Percentiles rank a stretch among this genome's conserved stretches.
These are phyloP conservation scores for Colletotrichum sp. DNA, from an alignment of 2,329 filamentous ascomycete genomes.

Conservation along the genomic window DNA sequence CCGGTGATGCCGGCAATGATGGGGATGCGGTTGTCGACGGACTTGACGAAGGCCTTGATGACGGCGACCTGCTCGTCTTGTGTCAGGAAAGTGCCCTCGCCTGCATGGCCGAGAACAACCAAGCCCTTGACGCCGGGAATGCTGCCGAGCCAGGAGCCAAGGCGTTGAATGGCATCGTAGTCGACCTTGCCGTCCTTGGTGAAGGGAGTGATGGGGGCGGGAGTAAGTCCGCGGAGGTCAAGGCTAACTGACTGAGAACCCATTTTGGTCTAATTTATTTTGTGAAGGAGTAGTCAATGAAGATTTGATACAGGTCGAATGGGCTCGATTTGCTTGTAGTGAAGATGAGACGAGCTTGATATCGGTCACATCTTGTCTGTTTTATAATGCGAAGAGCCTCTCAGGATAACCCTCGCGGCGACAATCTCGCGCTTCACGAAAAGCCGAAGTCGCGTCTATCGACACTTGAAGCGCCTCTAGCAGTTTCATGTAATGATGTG, in stretches of 20 bases:
- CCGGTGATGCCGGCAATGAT: constrained; percentile 59
- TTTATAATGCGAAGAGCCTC: neutral
- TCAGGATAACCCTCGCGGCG: neutral
- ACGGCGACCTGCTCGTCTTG: constrained; percentile 52
- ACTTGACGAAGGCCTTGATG: constrained; percentile 57
- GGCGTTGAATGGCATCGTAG: constrained; percentile 55
- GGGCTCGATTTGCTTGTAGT: neutral
- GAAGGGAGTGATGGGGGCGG: constrained; percentile 57
- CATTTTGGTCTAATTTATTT: too few species aligned
- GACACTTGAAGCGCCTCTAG: neutral
- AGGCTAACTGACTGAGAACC: constrained; percentile 29
- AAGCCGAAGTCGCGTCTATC: constrained; percentile 4
- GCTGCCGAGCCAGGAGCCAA: constrained; percentile 57
- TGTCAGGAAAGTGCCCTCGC: constrained; percentile 59
- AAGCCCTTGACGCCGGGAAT: constrained; percentile 56
- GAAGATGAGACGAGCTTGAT: neutral
- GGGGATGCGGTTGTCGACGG: constrained; percentile 52
- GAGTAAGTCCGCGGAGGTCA: constrained; percentile 54
- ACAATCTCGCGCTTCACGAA: neutral
- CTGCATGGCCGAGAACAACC: constrained; percentile 58
- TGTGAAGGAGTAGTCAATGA: neutral
- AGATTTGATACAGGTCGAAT: neutral
- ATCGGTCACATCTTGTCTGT: neutral
- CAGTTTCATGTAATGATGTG: neutral
- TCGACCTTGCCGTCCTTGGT: constrained; percentile 52